A percentile compares a stretch with the other conserved stretches of the same genome.
These are phyloP conservation scores for Ormosia semicastrata DNA, from an alignment of 306 rosid genomes.

Conservation along the genomic window DNA sequence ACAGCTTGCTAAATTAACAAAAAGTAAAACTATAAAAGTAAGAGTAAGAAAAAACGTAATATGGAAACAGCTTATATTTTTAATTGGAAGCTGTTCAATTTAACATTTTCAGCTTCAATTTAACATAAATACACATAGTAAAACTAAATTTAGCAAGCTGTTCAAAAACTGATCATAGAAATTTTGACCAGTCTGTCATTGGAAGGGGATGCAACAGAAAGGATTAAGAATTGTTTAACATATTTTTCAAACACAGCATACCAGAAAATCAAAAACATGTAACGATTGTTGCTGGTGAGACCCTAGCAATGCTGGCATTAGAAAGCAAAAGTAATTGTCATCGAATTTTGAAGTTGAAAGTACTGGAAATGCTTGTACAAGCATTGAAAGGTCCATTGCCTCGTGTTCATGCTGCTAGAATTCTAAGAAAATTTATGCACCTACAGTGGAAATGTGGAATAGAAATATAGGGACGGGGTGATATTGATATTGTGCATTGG, in stretches of 20 bases:
- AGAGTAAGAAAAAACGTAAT: no score
- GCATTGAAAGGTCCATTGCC: constrained; percentile 54
- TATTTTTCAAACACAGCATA: constrained; percentile 46
- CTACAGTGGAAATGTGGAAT: constrained; percentile 55
- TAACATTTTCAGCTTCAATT: no score
- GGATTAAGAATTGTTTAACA: constrained; percentile 60
- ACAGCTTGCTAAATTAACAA: no score
- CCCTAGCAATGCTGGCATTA: constrained; percentile 71
- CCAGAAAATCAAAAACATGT: constrained; percentile 35
- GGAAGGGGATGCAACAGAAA: constrained; percentile 74
- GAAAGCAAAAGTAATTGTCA: constrained; percentile 72
- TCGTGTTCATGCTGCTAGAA: constrained; percentile 65
- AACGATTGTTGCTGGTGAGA: constrained; percentile 73
- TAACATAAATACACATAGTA: no score
- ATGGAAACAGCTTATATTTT: no score
- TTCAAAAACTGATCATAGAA: constrained; percentile 70
- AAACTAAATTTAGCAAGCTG: no score
- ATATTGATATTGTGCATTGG: no score
- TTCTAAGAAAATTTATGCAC: constrained; percentile 68
- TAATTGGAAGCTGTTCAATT: no score
- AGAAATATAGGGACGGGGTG: no score
- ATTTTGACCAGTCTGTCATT: constrained; percentile 62
- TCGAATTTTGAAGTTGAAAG: constrained; percentile 51
- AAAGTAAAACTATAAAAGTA: no score
- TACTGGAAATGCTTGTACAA: constrained; percentile 46